These are phyloP conservation scores for Chlorencoelia australis DNA, from an alignment of 2,329 filamentous ascomycete genomes.

Conservation along the genomic window DNA sequence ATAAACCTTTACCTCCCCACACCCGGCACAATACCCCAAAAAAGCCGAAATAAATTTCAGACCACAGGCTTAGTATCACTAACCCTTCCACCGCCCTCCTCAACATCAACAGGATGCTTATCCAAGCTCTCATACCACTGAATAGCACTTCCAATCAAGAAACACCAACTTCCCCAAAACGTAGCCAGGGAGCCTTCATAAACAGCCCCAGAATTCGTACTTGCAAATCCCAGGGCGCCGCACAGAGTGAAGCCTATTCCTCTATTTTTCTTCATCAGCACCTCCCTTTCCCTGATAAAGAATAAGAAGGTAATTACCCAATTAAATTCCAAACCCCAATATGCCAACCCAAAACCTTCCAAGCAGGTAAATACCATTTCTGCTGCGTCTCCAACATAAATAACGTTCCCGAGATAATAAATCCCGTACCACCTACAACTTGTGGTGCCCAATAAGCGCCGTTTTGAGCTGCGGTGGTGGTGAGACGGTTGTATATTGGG, in stretches of 20 bases:
- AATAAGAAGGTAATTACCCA: slow-evolving; percentile 32
- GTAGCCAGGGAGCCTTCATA: slow-evolving; percentile 41
- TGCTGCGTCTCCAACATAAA: slow-evolving; percentile 60
- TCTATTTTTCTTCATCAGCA: slow-evolving; percentile 5
- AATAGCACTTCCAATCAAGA: slow-evolving; percentile 36
- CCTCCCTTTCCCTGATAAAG: too few species aligned
- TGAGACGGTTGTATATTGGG: slow-evolving; percentile 41
- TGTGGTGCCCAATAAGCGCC: slow-evolving; percentile 54
- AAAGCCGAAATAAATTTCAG: too few species aligned
- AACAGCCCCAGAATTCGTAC: slow-evolving; percentile 30
- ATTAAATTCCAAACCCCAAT: slow-evolving; percentile 57
- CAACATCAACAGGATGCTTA: slow-evolving; percentile 35
- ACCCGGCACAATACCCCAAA: too few species aligned
- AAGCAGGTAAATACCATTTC: slow-evolving; percentile 51
- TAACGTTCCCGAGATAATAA: slow-evolving; percentile 46
- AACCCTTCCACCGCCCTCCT: slow-evolving; percentile 11
- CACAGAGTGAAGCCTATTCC: slow-evolving; percentile 50
- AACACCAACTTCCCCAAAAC: slow-evolving; percentile 40
- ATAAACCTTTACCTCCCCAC: too few species aligned
- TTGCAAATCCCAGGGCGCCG: slow-evolving; percentile 43
- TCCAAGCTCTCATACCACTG: slow-evolving; percentile 40
- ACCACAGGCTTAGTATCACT: too few species aligned
- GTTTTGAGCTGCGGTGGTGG: slow-evolving; percentile 33
- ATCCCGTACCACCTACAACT: slow-evolving; percentile 51
- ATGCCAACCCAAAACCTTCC: slow-evolving; percentile 52